phyloP scores from a whole-genome alignment of 306 rosid species.

The Pterocarpus macrocarpus region DNA sequence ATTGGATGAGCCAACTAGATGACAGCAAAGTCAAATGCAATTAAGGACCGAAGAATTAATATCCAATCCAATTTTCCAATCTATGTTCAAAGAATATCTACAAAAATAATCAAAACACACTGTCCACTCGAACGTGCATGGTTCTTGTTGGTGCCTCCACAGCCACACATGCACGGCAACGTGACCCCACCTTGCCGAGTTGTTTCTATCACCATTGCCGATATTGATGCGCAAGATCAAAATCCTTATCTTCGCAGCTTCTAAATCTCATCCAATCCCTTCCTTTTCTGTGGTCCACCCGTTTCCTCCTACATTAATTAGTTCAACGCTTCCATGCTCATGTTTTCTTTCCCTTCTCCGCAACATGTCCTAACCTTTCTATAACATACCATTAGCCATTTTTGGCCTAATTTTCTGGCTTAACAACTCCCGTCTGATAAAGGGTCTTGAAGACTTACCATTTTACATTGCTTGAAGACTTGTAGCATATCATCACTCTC shows the following conservation, averaged over 20 bases:
- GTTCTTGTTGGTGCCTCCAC: constrained; percentile 21
- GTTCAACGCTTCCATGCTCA: neutral
- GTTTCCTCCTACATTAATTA: neutral
- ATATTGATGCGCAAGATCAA: constrained; percentile 28
- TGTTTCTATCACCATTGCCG: neutral
- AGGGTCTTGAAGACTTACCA: neutral
- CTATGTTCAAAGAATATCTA: neutral
- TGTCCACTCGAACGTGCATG: constrained; percentile 38
- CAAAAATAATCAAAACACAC: neutral
- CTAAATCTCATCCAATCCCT: constrained; percentile 50
- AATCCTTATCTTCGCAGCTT: constrained; percentile 53
- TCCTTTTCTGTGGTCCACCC: constrained; percentile 8
- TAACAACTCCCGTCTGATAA: neutral
- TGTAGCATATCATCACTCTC: neutral
- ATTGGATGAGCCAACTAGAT: neutral
- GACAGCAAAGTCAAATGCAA: neutral
- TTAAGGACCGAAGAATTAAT: constrained; percentile 16
- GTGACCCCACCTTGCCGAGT: constrained; percentile 28
- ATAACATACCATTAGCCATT: neutral
- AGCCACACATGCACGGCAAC: constrained; percentile 48
- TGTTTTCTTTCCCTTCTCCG: neutral
- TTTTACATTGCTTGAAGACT: neutral
- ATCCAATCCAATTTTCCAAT: neutral
- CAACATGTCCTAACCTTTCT: constrained; percentile 17
- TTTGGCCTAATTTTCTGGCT: constrained; percentile 10